Conservation (phyloP, 495 filamentous ascomycete genomes). For the Penicillium daleae region DNA sequence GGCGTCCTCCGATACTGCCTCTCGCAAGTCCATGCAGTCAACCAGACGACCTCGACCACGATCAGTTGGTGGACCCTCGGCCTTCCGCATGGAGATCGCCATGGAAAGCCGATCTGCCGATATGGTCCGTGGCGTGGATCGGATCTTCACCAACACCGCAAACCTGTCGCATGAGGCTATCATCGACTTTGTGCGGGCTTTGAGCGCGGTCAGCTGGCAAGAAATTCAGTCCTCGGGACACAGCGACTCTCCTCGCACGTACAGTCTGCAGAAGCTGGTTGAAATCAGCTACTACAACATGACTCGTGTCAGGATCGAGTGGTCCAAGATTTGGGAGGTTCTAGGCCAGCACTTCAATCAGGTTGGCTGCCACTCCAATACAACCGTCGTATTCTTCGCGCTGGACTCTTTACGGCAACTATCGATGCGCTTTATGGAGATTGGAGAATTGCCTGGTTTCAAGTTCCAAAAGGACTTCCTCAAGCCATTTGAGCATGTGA, state of each 20-base stretch:
- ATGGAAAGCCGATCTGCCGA: slow-evolving; percentile 90
- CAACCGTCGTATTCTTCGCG: slow-evolving; percentile 94
- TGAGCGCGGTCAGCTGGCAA: slow-evolving; percentile 98
- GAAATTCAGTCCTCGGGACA: slow-evolving; percentile 97
- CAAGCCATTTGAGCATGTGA: slow-evolving; percentile 97
- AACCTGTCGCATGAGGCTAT: slow-evolving; percentile 94
- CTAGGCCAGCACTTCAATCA: slow-evolving; percentile 97
- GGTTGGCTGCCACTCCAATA: slow-evolving; percentile 94
- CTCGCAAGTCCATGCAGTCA: slow-evolving; percentile 71
- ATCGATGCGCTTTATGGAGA: slow-evolving; percentile 98
- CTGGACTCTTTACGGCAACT: slow-evolving; percentile 92
- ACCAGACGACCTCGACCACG: slow-evolving; percentile 65
- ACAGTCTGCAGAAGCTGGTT: slow-evolving; percentile 95
- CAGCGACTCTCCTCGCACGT: slow-evolving; percentile 91
- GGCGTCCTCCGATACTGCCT: slow-evolving; percentile 31
- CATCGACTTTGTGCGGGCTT: slow-evolving; percentile 91
- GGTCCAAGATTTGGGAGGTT: slow-evolving; percentile 95
- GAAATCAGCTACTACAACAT: slow-evolving; percentile 99
- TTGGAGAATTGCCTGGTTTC: slow-evolving; percentile 96
- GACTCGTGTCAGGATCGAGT: slow-evolving; percentile 96
- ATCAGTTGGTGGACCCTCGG: slow-evolving; percentile 63
- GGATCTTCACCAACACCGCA: slow-evolving; percentile 94
- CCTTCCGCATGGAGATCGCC: slow-evolving; percentile 83
- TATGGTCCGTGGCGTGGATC: slow-evolving; percentile 88
- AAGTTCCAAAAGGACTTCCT: slow-evolving; percentile 99